Conservation (phyloP, 306 rosid species). For the Senna siamea region DNA sequence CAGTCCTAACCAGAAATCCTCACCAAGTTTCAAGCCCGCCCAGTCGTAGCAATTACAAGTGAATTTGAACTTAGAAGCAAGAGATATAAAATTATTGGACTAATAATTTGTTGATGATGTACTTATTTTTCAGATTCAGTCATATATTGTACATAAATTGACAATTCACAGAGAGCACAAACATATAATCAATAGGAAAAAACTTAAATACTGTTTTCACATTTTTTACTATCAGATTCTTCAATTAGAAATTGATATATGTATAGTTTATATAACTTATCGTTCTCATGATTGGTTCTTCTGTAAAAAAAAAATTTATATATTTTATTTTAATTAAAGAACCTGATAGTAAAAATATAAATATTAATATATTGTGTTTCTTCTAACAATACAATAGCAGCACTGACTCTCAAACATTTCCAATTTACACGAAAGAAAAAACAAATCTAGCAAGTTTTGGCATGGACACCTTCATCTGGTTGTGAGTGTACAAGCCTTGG, state of each 20-base stretch:
- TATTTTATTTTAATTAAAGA: too few species aligned
- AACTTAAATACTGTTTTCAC: too few species aligned
- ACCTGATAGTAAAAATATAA: too few species aligned
- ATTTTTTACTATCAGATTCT: too few species aligned
- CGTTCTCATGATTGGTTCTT: too few species aligned
- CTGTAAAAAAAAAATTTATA: too few species aligned
- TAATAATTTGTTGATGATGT: not conserved
- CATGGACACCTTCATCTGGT: not conserved
- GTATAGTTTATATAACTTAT: too few species aligned
- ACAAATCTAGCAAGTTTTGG: not conserved
- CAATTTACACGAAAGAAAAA: not conserved
- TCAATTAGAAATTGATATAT: too few species aligned
- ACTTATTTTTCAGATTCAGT: not conserved
- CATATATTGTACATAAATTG: conserved; percentile 9
- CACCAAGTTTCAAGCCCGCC: not conserved
- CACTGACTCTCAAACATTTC: conserved; percentile 6
- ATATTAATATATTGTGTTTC: conserved; percentile 9
- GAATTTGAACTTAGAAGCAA: conserved; percentile 1
- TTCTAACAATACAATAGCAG: conserved; percentile 25
- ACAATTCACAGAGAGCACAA: not conserved
- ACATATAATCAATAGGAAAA: not conserved
- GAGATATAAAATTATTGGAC: not conserved
- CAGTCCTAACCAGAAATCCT: not conserved
- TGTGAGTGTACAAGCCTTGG: not conserved
- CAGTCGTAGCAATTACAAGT: not conserved